These are phyloP conservation scores for Fomitopsis pulvina DNA, from an alignment of 768 basidiomycete species.

Conservation along the genomic window DNA sequence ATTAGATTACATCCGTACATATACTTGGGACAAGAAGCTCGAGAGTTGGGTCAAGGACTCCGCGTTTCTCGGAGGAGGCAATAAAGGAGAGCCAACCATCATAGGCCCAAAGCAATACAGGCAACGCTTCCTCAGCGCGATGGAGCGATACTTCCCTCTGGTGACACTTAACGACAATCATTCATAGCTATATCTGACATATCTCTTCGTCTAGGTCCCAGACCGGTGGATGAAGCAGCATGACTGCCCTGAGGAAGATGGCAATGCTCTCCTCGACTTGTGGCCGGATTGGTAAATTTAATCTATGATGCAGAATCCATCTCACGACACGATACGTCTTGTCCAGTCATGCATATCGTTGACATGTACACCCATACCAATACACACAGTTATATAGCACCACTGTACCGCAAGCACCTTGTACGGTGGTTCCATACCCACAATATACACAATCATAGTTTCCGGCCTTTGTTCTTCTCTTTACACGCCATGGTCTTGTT, in stretches of 20 bases:
- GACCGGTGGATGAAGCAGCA: conserved; percentile 90
- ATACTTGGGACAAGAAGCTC: conserved; percentile 97
- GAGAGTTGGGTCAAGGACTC: conserved; percentile 99
- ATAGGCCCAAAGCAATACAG: conserved; percentile 94
- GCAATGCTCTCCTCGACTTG: conserved; percentile 29
- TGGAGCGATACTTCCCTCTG: conserved; percentile 86
- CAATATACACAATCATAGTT: no score
- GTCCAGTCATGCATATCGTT: no score
- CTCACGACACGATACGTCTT: background rate
- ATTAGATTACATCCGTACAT: conserved; percentile 91
- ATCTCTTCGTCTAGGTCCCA: conserved; percentile 52
- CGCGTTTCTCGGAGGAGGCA: conserved; percentile 76
- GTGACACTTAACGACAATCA: conserved; percentile 28
- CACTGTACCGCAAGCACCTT: no score
- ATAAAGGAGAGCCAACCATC: conserved; percentile 90
- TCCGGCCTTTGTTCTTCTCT: conserved; percentile 29
- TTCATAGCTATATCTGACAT: background rate
- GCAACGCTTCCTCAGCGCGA: conserved; percentile 77
- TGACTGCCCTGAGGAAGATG: conserved; percentile 73
- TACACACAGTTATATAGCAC: no score
- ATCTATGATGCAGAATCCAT: background rate
- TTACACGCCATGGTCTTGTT: conserved; percentile 39
- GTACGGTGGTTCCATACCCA: no score
- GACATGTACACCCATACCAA: no score
- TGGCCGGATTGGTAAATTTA: conserved; percentile 34